Evolutionary conservation across 2,329 filamentous ascomycete genomes (phyloP).

Genomic region (Polychaeton citri): DNA sequence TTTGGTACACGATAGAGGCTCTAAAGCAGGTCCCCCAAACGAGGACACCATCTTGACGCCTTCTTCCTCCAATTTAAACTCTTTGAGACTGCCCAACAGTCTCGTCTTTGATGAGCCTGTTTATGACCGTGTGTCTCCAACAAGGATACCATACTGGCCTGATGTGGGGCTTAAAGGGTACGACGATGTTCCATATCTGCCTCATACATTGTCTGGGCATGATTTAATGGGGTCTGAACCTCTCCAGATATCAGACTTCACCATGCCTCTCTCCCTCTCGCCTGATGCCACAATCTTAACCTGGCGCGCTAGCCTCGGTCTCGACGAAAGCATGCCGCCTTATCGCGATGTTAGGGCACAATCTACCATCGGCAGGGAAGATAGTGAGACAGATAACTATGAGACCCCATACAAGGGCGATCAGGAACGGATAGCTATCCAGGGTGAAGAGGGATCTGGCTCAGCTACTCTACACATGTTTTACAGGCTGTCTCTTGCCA

Average conservation of each 20-base stretch:
- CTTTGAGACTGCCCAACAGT: not conserved
- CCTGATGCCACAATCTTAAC: no score
- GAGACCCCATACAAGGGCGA: not conserved
- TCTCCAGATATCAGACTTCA: no score
- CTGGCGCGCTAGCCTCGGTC: no score
- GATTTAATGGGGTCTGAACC: no score
- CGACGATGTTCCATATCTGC: no score
- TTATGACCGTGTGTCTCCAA: not conserved
- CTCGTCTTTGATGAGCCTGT: not conserved
- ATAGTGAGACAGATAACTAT: not conserved
- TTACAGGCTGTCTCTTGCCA: constrained; percentile 12
- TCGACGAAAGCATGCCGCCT: not conserved
- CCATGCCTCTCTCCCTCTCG: no score
- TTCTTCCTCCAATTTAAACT: no score
- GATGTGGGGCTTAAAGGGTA: no score
- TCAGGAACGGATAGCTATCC: not conserved
- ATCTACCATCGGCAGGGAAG: not conserved
- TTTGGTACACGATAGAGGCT: not conserved
- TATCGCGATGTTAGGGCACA: not conserved
- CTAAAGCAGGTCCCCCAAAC: not conserved
- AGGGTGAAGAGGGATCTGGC: not conserved
- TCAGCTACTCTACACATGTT: constrained; percentile 9
- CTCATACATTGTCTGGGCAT: no score
- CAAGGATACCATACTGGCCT: no score
- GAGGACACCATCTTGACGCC: no score